Evolutionary conservation across 345 rosid genomes (phyloP), one percentile per base, ranked within the genome.

Genomic region (Gossypium ekmanianum): DNA sequence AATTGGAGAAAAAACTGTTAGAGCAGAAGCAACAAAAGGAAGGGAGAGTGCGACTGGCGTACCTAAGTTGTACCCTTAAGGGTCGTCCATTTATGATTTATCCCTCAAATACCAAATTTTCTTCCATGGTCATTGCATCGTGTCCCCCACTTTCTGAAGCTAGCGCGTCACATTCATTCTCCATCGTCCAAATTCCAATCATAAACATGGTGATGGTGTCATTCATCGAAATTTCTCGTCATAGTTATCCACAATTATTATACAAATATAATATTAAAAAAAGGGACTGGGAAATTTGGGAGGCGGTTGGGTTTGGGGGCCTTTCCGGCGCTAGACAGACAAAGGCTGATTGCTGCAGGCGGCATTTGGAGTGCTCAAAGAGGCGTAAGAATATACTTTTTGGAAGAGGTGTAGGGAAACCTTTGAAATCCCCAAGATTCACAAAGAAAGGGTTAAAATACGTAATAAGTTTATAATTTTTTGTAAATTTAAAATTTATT

Each of bases 321-420:
- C 71, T 71, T 68, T 74, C 78, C 78, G 82, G 79, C 77, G 34
- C 43, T 39, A 2, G 10, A 11, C 58, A 64, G 51, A 41, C 50
- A 67, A 27, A 22, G 22, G 11, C 20, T 68, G 72, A 48, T 2
- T 7, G 27, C 68, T 1, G 16, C 80, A 81, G 85, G 85, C 86
- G 91, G 88, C 95, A 83, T 84, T 92, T 87, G 82, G 87, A 61
- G 82, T 62, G 74, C 27, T 78, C 81, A 56, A 68, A 83, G 91
- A 86, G 94, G 76, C 90, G 87, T 4, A 11, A 20, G 20, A 18
- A 9, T 9, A 24, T n/a, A 1, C 7, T 17, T 0, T 41, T 18
- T 64, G 26, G 51, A 11, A 22, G 3, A 8, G 8, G 22, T 8
- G 22, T 7, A 62, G 20, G 20, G 58, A n/a, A 17, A 54, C 44